A percentile compares a stretch with the other conserved stretches of the same genome.
phyloP scores from a whole-genome alignment of 306 rosid species.

The Castanospermum australe region DNA sequence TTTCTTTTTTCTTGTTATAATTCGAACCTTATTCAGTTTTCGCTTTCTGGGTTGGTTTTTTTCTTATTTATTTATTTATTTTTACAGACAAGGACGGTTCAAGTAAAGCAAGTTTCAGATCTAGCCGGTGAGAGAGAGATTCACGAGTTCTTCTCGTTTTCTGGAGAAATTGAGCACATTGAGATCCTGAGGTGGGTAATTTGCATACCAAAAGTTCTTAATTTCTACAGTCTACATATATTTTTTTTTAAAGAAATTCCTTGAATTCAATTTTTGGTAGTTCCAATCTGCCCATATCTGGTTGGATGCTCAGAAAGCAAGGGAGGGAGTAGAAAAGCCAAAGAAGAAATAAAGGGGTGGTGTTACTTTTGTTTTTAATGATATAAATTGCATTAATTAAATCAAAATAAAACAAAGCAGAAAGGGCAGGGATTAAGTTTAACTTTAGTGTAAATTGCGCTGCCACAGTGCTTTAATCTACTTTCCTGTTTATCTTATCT shows the following conservation, averaged over 20 bases:
- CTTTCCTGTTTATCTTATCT: not conserved
- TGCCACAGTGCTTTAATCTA: not conserved
- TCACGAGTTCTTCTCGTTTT: slow-evolving; percentile 88
- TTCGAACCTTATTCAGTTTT: not conserved
- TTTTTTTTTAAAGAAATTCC: not conserved
- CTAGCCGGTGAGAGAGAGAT: slow-evolving; percentile 94
- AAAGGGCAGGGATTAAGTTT: not conserved
- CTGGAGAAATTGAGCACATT: slow-evolving; percentile 88
- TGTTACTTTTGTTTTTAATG: slow-evolving; percentile 14
- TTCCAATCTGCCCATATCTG: not conserved
- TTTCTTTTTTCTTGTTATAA: not conserved
- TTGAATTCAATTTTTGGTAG: slow-evolving; percentile 7
- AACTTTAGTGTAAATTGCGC: not conserved
- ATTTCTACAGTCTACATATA: not conserved
- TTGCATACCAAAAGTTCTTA: not conserved
- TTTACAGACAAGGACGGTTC: slow-evolving; percentile 81
- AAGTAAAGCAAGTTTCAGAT: slow-evolving; percentile 81
- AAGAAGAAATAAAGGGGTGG: slow-evolving; percentile 15
- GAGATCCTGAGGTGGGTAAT: slow-evolving; percentile 61
- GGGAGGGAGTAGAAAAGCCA: not conserved
- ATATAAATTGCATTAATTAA: not conserved
- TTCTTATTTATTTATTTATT: not conserved
- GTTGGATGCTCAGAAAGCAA: slow-evolving; percentile 20
- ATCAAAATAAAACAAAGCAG: not conserved
- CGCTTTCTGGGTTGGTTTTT: not conserved